phyloP scores from a whole-genome alignment of 2,329 filamentous ascomycete species.

The Chaetomium globosum region DNA sequence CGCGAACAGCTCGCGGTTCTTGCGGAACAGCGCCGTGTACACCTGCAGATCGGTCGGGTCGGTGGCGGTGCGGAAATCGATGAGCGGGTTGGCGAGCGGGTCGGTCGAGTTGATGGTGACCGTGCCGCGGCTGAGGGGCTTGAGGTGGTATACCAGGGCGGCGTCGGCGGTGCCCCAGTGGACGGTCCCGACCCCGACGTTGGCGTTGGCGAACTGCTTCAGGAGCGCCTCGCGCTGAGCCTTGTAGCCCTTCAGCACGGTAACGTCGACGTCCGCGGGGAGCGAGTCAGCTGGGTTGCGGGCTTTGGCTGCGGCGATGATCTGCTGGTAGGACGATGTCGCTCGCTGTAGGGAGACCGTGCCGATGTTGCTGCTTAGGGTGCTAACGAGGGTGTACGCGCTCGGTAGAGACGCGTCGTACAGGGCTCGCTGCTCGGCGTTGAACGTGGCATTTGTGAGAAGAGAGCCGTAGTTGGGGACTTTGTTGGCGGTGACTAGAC shows the following conservation, averaged over 20 bases:
- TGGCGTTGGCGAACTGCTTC: constrained; percentile 37
- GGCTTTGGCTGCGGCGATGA: constrained; percentile 36
- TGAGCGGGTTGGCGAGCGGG: constrained; percentile 41
- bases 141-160: constrained; percentile 42
- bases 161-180: constrained; percentile 40
- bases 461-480: constrained; percentile 40
- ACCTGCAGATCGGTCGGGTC: constrained; percentile 46
- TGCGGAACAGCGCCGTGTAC: constrained; percentile 42
- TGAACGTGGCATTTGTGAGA: constrained; percentile 42
- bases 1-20: constrained; percentile 41
- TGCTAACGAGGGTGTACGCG: constrained; percentile 39
- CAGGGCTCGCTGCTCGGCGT: constrained; percentile 40
- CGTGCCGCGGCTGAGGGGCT: constrained; percentile 47
- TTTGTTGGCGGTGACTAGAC: constrained; percentile 34
- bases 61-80: constrained; percentile 45
- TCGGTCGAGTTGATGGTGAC: constrained; percentile 45
- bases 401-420: constrained; percentile 41
- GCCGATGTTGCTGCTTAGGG: constrained; percentile 39
- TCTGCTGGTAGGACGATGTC: constrained; percentile 38
- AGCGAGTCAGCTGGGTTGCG: constrained; percentile 42
- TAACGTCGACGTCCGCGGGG: constrained; percentile 40
- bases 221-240: constrained; percentile 42
- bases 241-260: constrained; percentile 44
- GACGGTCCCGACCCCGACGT: constrained; percentile 39
- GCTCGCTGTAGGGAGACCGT: constrained; percentile 41